Base-by-base conservation (phyloP, 1,139 yeast species). In the Debaryomycetaceae sp. region DNA sequence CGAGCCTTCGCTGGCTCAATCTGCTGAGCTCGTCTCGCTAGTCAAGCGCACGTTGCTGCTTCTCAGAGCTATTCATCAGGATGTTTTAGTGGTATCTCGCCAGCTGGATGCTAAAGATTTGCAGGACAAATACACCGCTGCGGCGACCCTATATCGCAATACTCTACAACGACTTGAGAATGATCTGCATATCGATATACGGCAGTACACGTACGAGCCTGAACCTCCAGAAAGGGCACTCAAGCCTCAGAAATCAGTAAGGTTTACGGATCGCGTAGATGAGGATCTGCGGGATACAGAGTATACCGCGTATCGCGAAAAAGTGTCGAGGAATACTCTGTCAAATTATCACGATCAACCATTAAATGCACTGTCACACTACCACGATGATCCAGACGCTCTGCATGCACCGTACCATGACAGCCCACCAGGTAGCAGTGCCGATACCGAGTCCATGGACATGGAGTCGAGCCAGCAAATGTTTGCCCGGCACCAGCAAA, bases 401-500 rank as follows among this genome's bases (percentile, higher is more conserved):
- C n/a, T n/a, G n/a, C n/a, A n/a, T n/a, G n/a, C n/a, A n/a, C n/a
- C n/a, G n/a, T n/a, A n/a, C n/a, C n/a, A n/a, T n/a, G 36, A 12
- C 12, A 36, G 29, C 4, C 40, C 36, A n/a, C 25, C 35, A 7
- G 34, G 19, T 16, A 37, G 35, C 16, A 35, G 25, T 11, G 34
- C 43, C 11, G 40, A 43, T 27, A 30, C 45, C 13, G 44, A 38
- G 30, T 44, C 44, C 30, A 44, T 52, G 15, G 56, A 51, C 25
- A 49, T 47, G 20, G 41, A 56, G 25, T 50, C 68, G 7, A 71
- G 73, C 39, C 70, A 58, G 26, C 73, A 69, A 33, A 41, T 80
- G 28, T 76, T 74, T 48, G 75, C 75, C 11, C 72, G 67, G 38
- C 87, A 83, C 44, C 82, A 80, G 41, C 85, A 77, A 40, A 68